phyloP scores from a whole-genome alignment of 441 rosid genomes.

The Flueggea neowawraea region DNA sequence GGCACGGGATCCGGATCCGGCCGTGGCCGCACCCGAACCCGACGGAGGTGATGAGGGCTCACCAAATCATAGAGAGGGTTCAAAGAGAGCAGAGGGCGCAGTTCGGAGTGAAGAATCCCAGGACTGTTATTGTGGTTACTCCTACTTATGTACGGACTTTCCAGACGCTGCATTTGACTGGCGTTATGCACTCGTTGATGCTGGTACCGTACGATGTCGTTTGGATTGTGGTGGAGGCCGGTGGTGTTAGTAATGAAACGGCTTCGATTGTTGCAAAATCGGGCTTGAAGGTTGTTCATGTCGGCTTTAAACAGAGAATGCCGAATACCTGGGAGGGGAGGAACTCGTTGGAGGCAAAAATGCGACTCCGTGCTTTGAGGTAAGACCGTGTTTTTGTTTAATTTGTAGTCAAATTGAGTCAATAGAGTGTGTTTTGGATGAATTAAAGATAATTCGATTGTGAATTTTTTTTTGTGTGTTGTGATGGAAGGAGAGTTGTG shows the following conservation, averaged over 20 bases:
- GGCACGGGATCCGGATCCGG: conserved; percentile 99
- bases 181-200: conserved; percentile 94
- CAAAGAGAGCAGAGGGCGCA: conserved; percentile 85
- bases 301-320: conserved; percentile 65
- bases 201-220: conserved; percentile 79
- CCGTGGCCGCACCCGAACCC: conserved; percentile 99
- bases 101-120: conserved; percentile 72
- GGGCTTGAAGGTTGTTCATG: conserved; percentile 55
- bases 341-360: conserved; percentile 61
- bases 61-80: conserved; percentile 78
- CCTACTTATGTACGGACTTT: conserved; percentile 96
- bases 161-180: conserved; percentile 87
- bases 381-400: conserved; percentile 7
- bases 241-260: conserved; percentile 82
- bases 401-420: not conserved
- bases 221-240: conserved; percentile 98
- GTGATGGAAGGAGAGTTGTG: conserved; percentile 55
- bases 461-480: conserved; percentile 11
- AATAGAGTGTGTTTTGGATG: not conserved
- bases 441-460: not conserved
- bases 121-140: conserved; percentile 66
- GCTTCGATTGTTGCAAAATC: conserved; percentile 61
- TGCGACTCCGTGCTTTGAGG: conserved; percentile 91
- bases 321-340: conserved; percentile 83
- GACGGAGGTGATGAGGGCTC: conserved; percentile 90